Percentiles rank a stretch among this genome's conserved stretches.
Conservation (phyloP, 257 asterid genomes). For the Penstemon davidsonii region DNA sequence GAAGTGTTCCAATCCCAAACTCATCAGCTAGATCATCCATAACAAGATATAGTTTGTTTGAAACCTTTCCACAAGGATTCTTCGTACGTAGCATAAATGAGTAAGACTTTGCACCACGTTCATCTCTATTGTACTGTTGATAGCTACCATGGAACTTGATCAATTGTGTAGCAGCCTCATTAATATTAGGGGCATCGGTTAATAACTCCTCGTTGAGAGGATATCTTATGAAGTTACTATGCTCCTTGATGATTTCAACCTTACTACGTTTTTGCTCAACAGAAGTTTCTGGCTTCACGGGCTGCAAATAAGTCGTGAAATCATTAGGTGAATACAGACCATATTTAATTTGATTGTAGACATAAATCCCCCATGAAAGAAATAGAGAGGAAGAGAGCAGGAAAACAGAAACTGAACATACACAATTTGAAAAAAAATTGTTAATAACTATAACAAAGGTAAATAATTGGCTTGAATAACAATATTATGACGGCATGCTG, state of each 20-base stretch:
- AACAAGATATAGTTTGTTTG: constrained; percentile 76
- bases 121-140: constrained; percentile 91
- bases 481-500: background rate
- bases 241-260: constrained; percentile 91
- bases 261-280: constrained; percentile 82
- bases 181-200: constrained; percentile 74
- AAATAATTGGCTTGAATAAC: background rate
- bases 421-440: no score
- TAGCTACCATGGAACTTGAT: constrained; percentile 99
- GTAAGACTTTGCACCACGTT: constrained; percentile 78
- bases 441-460: background rate
- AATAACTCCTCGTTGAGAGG: constrained; percentile 90
- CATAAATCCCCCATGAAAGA: no score
- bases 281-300: constrained; percentile 64
- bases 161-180: constrained; percentile 85
- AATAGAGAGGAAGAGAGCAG: background rate
- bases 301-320: constrained; percentile 46
- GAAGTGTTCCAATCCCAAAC: constrained; percentile 91
- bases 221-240: constrained; percentile 85
- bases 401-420: background rate
- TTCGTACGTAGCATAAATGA: constrained; percentile 96
- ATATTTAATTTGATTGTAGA: background rate
- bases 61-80: constrained; percentile 95
- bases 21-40: constrained; percentile 98
- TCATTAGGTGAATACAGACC: constrained; percentile 6